Evolutionary conservation across 495 filamentous ascomycete genomes (phyloP), one percentile per base, ranked within the genome.

Genomic region (Mytilinidion resinicola): DNA sequence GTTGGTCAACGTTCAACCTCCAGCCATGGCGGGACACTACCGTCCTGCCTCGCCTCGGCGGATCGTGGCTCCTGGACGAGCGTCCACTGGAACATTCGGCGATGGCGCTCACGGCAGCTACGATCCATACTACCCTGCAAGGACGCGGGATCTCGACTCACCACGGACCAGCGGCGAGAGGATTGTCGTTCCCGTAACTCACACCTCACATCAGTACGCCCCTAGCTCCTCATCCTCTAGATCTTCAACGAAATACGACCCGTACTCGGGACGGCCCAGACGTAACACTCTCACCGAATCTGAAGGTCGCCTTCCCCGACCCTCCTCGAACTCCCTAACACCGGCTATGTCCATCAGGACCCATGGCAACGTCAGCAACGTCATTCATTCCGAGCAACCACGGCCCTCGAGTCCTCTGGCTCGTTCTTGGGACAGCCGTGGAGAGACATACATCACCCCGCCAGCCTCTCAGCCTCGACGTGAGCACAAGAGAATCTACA

Each of bases 401-500:
- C 41, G 46, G 3, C 59, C 56, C 14, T 41, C 62, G 9, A 65
- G 62, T 38, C 65, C 65, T 19, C 47, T 68, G 5, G 46, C 57
- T 4, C 42, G 60, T 8, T 60, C 55, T 7, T 68, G 49, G 47
- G 63, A 68, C 19, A 61, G 36, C 20, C 52, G 64, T 1, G 55
- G 17, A 35, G 64, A 60, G 12, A 61, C 60, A 3, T 69, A 67
- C 44, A 55, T 71, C 38, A 66, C 61, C 0, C 66, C 68, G 15
- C 14, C 55, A 14, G 63, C 63, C 8, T 37, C 62, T 12, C 53
- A 57, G 20, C 60, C 63, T 25, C 58, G 61, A 9, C 56, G 57
- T 9, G 63, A 69, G 51, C 69, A 72, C 41, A 71, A 69, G 60
- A 66, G 63, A 51, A 37, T 72, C 8, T 74, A 74, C 63, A 69